These are phyloP conservation scores for Drechslerella coelobrocha DNA, from an alignment of 2,329 filamentous ascomycete genomes.

Conservation along the genomic window DNA sequence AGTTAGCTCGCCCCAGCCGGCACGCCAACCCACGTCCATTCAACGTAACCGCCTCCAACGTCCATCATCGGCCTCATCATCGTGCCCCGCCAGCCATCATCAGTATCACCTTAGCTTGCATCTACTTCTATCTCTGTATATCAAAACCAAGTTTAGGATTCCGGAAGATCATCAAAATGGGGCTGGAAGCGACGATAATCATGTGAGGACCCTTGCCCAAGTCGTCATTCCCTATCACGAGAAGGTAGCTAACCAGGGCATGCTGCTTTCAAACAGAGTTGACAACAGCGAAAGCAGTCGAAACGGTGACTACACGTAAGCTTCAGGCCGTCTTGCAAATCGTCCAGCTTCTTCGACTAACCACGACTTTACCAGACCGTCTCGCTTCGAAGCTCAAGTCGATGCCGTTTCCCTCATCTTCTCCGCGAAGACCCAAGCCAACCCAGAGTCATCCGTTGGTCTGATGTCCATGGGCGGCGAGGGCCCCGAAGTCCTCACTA, in stretches of 20 bases:
- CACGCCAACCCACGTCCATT: not conserved
- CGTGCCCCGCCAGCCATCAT: not conserved
- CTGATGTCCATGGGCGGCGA: slow-evolving; percentile 99
- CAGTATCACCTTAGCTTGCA: not conserved
- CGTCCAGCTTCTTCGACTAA: slow-evolving; percentile 1
- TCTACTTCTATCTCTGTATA: not conserved
- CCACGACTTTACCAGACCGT: slow-evolving; percentile 67
- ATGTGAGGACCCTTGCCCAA: slow-evolving; percentile 63
- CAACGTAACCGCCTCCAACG: not conserved
- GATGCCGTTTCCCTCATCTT: slow-evolving; percentile 96
- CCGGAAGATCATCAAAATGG: slow-evolving; percentile 72
- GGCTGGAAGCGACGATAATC: slow-evolving; percentile 98
- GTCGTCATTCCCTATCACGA: not conserved
- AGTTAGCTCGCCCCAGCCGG: not conserved
- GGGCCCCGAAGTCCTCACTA: slow-evolving; percentile 95
- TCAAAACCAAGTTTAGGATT: not conserved
- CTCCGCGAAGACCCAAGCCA: slow-evolving; percentile 90
- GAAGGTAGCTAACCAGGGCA: slow-evolving; percentile 12
- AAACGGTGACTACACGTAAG: slow-evolving; percentile 83
- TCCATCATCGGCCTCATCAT: slow-evolving; percentile 1
- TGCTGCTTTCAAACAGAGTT: slow-evolving; percentile 64
- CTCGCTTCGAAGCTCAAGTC: slow-evolving; percentile 92
- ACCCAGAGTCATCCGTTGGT: slow-evolving; percentile 95
- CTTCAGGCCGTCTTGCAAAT: slow-evolving; percentile 49
- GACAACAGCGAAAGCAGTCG: slow-evolving; percentile 99